These are phyloP conservation scores for Endothia cerciana DNA, from an alignment of 2,329 filamentous ascomycete species.

Conservation along the genomic window DNA sequence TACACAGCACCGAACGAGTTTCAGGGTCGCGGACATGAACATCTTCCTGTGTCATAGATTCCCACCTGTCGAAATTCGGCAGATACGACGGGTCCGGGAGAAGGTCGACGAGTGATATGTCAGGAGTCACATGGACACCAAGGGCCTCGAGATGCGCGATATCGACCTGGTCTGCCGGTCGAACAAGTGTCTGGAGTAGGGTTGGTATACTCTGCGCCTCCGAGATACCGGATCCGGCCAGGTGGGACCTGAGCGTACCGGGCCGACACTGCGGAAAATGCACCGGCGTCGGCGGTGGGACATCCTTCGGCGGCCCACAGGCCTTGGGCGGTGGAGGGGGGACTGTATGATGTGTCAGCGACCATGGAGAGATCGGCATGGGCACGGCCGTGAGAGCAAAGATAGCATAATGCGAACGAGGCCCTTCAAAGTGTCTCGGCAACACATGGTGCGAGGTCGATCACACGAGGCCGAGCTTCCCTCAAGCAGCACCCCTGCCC, in stretches of 20 bases:
- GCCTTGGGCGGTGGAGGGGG: constrained; percentile 26
- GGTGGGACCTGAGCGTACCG: constrained; percentile 30
- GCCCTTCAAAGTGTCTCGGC: constrained; percentile 13
- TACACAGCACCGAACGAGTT: constrained; percentile 54
- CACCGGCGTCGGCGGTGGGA: constrained; percentile 61
- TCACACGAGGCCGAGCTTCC: constrained; percentile 26
- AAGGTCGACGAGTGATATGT: constrained; percentile 53
- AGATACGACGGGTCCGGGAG: constrained; percentile 58
- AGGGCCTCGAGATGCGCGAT: constrained; percentile 59
- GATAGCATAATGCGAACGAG: constrained; percentile 19
- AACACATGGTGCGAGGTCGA: constrained; percentile 26
- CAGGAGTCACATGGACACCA: constrained; percentile 57
- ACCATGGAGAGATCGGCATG: neutral
- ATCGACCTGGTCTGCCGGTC: constrained; percentile 51
- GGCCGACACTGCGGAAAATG: constrained; percentile 51
- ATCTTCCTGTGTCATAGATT: constrained; percentile 52
- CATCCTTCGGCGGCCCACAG: constrained; percentile 49
- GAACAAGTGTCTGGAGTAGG: constrained; percentile 57
- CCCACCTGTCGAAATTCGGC: constrained; percentile 59
- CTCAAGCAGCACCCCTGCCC: constrained; percentile 11
- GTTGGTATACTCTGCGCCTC: constrained; percentile 38
- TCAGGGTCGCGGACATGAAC: constrained; percentile 52
- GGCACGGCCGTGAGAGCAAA: neutral
- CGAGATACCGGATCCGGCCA: constrained; percentile 13
- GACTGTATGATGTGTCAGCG: constrained; percentile 24